These are phyloP conservation scores for Camelina hispida DNA, from an alignment of 345 rosid genomes.

Conservation along the genomic window DNA sequence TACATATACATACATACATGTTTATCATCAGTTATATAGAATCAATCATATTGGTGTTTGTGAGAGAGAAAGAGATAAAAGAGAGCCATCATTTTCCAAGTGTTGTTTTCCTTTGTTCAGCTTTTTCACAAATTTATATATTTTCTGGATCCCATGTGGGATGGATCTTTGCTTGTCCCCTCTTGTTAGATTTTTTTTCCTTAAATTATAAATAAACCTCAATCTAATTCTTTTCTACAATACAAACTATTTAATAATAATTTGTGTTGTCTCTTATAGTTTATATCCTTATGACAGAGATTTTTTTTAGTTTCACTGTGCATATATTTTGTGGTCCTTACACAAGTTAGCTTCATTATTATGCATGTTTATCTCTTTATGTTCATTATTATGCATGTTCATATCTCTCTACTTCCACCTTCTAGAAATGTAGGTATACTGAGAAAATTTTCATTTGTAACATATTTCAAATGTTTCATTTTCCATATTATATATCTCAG, in stretches of 20 bases:
- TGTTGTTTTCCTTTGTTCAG: constrained; percentile 49
- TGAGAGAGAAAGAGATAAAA: constrained; percentile 41
- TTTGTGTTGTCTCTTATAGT: constrained; percentile 43
- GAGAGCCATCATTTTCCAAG: constrained; percentile 50
- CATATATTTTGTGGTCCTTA: constrained; percentile 43
- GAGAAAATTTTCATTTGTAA: not conserved
- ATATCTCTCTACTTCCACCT: not conserved
- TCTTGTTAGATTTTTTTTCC: constrained; percentile 41
- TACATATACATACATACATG: not conserved
- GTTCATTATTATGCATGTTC: not conserved
- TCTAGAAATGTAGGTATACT: constrained; percentile 12
- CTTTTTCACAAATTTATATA: constrained; percentile 40
- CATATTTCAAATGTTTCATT: not conserved
- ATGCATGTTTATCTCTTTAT: constrained; percentile 38
- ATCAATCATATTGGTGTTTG: constrained; percentile 38
- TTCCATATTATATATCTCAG: not conserved
- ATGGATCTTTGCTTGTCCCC: constrained; percentile 49
- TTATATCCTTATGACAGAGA: constrained; percentile 43
- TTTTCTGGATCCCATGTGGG: constrained; percentile 51
- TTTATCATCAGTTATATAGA: constrained; percentile 5
- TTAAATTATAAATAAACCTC: constrained; percentile 12
- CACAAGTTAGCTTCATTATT: constrained; percentile 48
- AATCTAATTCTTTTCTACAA: constrained; percentile 20
- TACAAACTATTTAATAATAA: constrained; percentile 29
- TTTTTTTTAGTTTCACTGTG: constrained; percentile 31